Evolutionary conservation across 495 filamentous ascomycete genomes (phyloP), one percentile per base, ranked within the genome.

Genomic region (Aspergillus steynii): DNA sequence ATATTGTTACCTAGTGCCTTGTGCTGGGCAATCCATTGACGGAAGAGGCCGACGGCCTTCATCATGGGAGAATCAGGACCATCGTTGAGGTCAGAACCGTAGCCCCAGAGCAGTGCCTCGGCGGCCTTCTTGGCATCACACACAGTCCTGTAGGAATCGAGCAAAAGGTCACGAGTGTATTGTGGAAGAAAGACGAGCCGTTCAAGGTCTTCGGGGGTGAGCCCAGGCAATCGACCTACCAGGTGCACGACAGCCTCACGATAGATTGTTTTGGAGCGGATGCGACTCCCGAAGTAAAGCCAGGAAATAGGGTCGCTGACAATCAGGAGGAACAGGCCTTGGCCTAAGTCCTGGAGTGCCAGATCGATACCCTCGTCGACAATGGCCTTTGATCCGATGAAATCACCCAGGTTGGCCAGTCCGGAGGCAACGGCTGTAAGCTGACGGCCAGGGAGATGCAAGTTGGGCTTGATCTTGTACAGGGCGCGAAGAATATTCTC

Each of bases 191-290:
- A 15, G 9, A 12, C 9, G 14, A 14, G 9, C 7, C 37, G 37
- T 14, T 1, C 10, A 1, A 14, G 37, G 9, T 42, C 37, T 12
- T 42, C 8, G 5, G 1, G 3, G 12, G 37, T 14, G 37, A 42
- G 37, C 12, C 14, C 9, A 42, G 7, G 37, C 37, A 8, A 42
- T 42, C 14, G 12, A 14, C 37, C 37, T 8, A 42, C 37, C 37
- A 80, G 49, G 64, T 85, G 81, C 58, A 80, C 68, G 25, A 84
- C 64, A 12, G 77, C 70, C 60, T 84, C 82, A 8, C 74, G 67
- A 71, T 79, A 81, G 47, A 85, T 77, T 8, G 66, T 12, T 32
- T 70, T 65, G 1, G 77, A 81, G 50, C 72, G 69, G 48, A 85
- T 64, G 6, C 71, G 74, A 12, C 52, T 51, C 20, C 66, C 80